phyloP scores from a whole-genome alignment of 768 basidiomycete genomes.

The Galerina marginata region DNA sequence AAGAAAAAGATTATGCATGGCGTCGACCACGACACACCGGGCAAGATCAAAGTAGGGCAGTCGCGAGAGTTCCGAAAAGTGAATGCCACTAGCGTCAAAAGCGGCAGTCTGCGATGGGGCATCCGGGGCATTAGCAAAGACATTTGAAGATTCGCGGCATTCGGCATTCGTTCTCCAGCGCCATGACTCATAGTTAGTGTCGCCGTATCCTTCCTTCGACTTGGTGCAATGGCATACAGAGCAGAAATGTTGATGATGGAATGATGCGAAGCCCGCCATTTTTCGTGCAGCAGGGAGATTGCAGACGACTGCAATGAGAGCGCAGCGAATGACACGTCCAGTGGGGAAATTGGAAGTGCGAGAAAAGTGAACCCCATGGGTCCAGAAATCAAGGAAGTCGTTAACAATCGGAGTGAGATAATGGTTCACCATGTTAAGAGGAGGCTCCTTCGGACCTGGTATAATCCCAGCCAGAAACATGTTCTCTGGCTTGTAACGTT shows the following conservation, averaged over 20 bases:
- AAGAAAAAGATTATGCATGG: conserved; percentile 45
- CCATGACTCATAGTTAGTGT: conserved; percentile 8
- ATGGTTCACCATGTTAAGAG: conserved; percentile 36
- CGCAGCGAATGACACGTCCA: conserved; percentile 32
- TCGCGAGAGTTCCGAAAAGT: conserved; percentile 28
- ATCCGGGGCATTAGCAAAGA: background rate
- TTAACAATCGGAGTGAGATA: conserved; percentile 41
- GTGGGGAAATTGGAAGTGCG: conserved; percentile 18
- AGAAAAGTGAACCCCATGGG: background rate
- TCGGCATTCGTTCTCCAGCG: background rate
- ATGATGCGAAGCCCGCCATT: conserved; percentile 17
- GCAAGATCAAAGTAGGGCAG: conserved; percentile 42
- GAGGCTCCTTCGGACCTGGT: conserved; percentile 31
- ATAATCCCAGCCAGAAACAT: conserved; percentile 37
- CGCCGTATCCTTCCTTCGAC: background rate
- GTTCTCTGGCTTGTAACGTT: conserved; percentile 35
- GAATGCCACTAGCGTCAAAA: conserved; percentile 21
- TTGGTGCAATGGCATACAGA: conserved; percentile 10
- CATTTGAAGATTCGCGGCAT: background rate
- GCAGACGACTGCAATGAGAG: conserved; percentile 36
- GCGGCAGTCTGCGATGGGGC: background rate
- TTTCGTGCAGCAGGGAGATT: conserved; percentile 33
- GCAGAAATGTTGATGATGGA: conserved; percentile 10
- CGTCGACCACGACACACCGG: conserved; percentile 34
- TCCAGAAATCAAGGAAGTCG: conserved; percentile 35